These are phyloP conservation scores for Neonectria coccinea DNA, from an alignment of 2,329 filamentous ascomycete genomes.

Conservation along the genomic window DNA sequence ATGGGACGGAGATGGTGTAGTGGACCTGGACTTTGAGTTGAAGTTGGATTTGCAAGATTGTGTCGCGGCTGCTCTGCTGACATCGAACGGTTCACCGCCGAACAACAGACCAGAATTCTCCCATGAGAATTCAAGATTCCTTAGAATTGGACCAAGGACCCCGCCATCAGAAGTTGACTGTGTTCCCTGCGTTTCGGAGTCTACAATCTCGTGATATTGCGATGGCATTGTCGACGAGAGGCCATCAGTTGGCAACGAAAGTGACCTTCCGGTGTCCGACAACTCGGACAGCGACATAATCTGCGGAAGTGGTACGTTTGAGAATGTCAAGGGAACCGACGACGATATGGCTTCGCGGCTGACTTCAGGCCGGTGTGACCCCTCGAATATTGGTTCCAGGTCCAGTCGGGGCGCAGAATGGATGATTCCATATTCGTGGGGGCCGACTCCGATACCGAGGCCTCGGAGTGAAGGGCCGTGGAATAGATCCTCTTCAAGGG, in stretches of 20 bases:
- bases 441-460: neutral
- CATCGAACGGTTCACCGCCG: neutral
- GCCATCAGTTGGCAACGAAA: neutral
- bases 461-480: neutral
- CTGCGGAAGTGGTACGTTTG: fast-evolving
- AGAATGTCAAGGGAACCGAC: fast-evolving
- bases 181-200: neutral
- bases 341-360: neutral
- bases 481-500: neutral
- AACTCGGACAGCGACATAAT: neutral
- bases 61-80: neutral
- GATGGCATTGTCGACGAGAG: neutral
- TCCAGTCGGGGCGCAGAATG: neutral
- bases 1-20: fast-evolving
- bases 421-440: neutral
- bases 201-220: neutral
- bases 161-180: neutral
- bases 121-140: constrained; percentile 20
- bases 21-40: neutral
- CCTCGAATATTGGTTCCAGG: neutral
- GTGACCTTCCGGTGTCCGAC: neutral
- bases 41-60: neutral
- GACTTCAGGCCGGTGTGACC: neutral
- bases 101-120: neutral
- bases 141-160: fast-evolving